Base-by-base conservation (phyloP, 2,329 filamentous ascomycete species). In the Cadophora gregata region DNA sequence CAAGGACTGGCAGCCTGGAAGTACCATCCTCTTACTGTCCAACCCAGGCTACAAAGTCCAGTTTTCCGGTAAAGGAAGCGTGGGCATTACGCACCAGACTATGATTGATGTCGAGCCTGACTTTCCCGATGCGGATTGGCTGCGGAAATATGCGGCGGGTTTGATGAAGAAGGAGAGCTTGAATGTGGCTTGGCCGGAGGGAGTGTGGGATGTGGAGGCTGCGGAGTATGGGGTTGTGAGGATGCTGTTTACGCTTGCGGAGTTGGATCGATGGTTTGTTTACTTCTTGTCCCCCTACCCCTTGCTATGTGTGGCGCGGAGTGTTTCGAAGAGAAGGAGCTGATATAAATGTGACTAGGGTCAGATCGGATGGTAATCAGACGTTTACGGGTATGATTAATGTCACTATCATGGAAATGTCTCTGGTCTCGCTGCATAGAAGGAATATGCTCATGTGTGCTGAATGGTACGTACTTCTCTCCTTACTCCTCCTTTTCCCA, bases 71-170 rank as follows among this genome's bases (percentile, higher is more conserved):
- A 74, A 69, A 58, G 75, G 71, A 4, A 75, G 75, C 21, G 73
- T 78, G 59, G 72, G 78, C 1, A 75, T 78, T 19, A 67, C 81
- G n/a, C 78, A 76, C 19, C 74, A 78, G 36, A 82, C 82, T 19
- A 84, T 86, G 68, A 69, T 89, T 12, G 83, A 89, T 65, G 78
- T 89, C 31, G 81, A 89, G 68, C 87, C 87, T 0, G 73, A 78
- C 1, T 82, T 85, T 38, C 76, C 78, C 0, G 86, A 88, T 67
- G 83, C 84, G 1, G 75, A 80, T 21, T 87, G 85, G 81, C 78
- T 89, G 27, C 81, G 82, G 51, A 77, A 77, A 10, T 84, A 83
- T 75, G 82, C 84, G 0, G 77, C 78, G 19, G 78, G 79, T 0
- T 77, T 84, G 69, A 81, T 77, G 12, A 84, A 80, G 74, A 83